Base-by-base conservation (phyloP, 1,284 basidiomycete genomes). In the Apiotrichum akiyoshidainum region DNA sequence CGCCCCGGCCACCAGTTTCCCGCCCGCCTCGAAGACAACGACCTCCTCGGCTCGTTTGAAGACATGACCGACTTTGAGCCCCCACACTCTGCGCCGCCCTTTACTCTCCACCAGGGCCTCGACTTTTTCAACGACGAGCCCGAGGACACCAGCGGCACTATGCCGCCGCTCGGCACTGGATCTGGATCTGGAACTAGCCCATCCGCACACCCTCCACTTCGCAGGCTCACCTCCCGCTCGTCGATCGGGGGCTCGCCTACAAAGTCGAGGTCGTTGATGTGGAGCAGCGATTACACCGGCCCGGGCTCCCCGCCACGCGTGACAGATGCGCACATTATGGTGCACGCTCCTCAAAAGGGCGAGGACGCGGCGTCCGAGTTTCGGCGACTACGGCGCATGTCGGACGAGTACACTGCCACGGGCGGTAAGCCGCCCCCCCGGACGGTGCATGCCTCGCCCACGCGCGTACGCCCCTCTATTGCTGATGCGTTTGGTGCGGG, bases 41-140 rank as follows among this genome's bases (percentile, higher is more conserved):
- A 74, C 52, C 64, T 74, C 0, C 57, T 76, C 7, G 68, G 68
- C 13, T 72, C 70, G 0, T 74, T 71, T 54, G 69, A 73, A 16
- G 71, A 73, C n/a, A 21, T 64, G 5, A 48, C 54, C 6, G 50
- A 52, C 21, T 21, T 13, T 17, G 14, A 35, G 12, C 16, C 41
- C 13, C n/a, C 44, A 1, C 14, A 5, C 12, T 13, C 48, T 21
- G 51, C 51, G 5, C n/a, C 40, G 11, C 31, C 41, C 12, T 35
- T 52, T 13, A n/a, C 41, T 12, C 42, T 34, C 8, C 35, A 40
- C 42, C 58, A 55, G 26, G 37, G 31, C 16, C 22, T 46, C 0
- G 58, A 63, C 42, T 19, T 50, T 12, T 40, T 63, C 10, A 58
- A 58, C 54, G 12, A 50, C 37, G 48, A 33, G 37, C 33, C 31